Conservation (phyloP, 345 rosid genomes). For the Salix dunnii region DNA sequence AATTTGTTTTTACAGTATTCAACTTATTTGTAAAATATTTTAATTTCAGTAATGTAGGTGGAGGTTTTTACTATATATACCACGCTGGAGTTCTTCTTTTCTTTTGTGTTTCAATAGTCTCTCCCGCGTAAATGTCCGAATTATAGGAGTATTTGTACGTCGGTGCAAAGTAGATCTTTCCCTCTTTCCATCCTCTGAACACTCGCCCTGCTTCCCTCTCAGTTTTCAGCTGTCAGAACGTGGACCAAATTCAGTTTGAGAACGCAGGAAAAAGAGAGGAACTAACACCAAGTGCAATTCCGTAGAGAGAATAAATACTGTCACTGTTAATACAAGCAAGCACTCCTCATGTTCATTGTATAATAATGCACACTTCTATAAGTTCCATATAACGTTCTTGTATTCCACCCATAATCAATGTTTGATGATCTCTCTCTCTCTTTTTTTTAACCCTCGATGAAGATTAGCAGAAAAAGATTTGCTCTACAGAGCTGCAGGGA, state of each 20-base stretch:
- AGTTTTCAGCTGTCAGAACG: conserved; percentile 61
- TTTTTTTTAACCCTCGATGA: not conserved
- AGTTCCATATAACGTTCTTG: not conserved
- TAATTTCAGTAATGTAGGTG: not conserved
- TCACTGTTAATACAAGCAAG: not conserved
- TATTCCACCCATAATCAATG: not conserved
- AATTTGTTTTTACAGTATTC: not conserved
- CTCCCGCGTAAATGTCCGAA: conserved; percentile 83
- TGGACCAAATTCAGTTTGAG: not conserved
- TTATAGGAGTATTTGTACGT: conserved; percentile 85
- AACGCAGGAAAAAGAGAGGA: not conserved
- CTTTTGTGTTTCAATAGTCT: conserved; percentile 47
- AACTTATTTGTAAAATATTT: not conserved
- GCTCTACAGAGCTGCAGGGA: not conserved
- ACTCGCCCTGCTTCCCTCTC: conserved; percentile 89
- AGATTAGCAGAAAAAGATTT: not conserved
- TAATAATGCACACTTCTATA: not conserved
- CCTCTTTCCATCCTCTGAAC: conserved; percentile 88
- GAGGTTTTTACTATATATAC: conserved; percentile 30
- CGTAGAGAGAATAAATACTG: not conserved
- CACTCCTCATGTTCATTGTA: not conserved
- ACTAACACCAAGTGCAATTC: not conserved
- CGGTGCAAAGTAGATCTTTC: conserved; percentile 80
- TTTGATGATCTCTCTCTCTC: too few species aligned
- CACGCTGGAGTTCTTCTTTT: conserved; percentile 98